Conservation (phyloP, 164 flowering plant species). For the Dillenia turbinata region DNA sequence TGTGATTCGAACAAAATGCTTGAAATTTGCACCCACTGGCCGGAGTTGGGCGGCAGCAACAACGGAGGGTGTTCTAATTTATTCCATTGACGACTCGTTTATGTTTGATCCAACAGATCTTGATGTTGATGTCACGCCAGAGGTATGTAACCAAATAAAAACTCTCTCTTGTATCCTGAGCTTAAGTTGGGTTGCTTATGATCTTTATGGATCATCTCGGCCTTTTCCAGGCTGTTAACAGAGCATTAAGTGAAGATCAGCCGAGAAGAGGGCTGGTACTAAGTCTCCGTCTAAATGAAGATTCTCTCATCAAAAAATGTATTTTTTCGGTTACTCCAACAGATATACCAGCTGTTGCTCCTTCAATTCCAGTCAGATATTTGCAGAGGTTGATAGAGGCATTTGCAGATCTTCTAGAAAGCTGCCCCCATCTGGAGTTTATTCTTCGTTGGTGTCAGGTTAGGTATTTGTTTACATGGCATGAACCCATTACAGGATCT, state of each 20-base stretch:
- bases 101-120: constrained; percentile 98
- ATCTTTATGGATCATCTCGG: too few species aligned
- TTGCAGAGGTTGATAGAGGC: constrained; percentile 79
- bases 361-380: constrained; percentile 70
- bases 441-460: constrained; percentile 94
- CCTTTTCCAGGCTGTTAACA: constrained; percentile 69
- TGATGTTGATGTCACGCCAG: constrained; percentile 93
- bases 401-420: constrained; percentile 77
- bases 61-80: constrained; percentile 93
- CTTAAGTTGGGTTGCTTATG: too few species aligned
- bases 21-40: constrained; percentile 97
- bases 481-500: background rate
- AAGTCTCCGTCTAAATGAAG: constrained; percentile 89
- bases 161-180: too few species aligned
- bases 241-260: constrained; percentile 63
- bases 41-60: constrained; percentile 95
- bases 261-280: constrained; percentile 66
- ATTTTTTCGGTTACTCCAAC: constrained; percentile 62
- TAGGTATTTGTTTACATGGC: background rate
- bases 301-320: constrained; percentile 67
- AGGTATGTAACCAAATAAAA: constrained; percentile 35
- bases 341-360: constrained; percentile 67
- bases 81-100: constrained; percentile 85
- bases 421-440: constrained; percentile 81
- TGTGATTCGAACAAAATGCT: constrained; percentile 67